Base-by-base conservation (phyloP, 2,329 filamentous ascomycete species). In the Cladobotryum protrusum region DNA sequence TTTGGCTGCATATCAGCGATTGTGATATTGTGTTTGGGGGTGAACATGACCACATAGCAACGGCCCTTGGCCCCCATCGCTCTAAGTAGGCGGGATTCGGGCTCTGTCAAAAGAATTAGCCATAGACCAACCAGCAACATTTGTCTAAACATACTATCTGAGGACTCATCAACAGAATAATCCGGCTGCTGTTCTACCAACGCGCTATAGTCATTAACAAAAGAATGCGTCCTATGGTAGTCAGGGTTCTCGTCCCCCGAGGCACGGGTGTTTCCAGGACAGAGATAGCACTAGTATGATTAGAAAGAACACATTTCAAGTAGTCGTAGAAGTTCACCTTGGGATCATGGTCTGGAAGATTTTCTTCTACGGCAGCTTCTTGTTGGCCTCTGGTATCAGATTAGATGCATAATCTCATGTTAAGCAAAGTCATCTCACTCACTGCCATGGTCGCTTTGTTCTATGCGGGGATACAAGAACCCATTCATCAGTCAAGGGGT, bases 371-470 rank as follows among this genome's bases (percentile, higher is more conserved):
- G 2, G 86, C 81, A 9, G 75, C 77, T 67, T 93, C 88, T 67
- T 93, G 83, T 57, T 87, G 83, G 53, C 88, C 88, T 75, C 87
- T 91, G 52, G 6, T 4, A 37, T 19, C 29, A n/a, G n/a, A 24
- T 52, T 12, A 43, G 15, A 24, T 37, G 49, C 5, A 55, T 34
- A 19, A 12, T 13, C 2, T 20, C 12, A 32, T 20, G 15, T 37
- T 14, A 1, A 5, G 5, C 24, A 29, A 29, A 29, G 6, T 29
- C 24, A 29, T 29, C 36, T 15, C 14, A 75, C 87, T 80, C 75
- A 95, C 89, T 96, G 93, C 93, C 93, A 99, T 63, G 93, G 93
- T 57, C 93, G 81, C 79, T 97, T 97, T 47, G 91, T 97, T 49
- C 93, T 79, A 70, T 99, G 93, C 54, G 93, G 93, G 14, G 93